These are phyloP conservation scores for Citrullus colocynthis DNA, from an alignment of 306 rosid species.

Conservation along the genomic window DNA sequence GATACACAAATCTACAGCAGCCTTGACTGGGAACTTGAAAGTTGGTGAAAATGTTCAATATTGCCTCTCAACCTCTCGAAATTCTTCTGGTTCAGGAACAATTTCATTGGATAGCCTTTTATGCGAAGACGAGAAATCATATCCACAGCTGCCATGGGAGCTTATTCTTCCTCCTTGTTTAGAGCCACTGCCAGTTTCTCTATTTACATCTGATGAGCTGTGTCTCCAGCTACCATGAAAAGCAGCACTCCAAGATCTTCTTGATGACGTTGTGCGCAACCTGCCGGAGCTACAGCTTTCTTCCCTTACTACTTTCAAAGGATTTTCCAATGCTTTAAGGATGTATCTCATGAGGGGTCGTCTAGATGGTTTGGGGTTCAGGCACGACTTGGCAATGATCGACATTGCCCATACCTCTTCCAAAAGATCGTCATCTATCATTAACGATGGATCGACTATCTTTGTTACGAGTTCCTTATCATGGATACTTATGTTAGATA, in stretches of 20 bases:
- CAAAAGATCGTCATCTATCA: conserved; percentile 74
- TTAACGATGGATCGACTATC: conserved; percentile 70
- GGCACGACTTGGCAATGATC: conserved; percentile 84
- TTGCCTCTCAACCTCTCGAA: conserved; percentile 40
- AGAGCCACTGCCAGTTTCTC: conserved; percentile 25
- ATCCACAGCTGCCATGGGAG: conserved; percentile 66
- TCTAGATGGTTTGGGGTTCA: conserved; percentile 61
- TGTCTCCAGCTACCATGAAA: conserved; percentile 88
- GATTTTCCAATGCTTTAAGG: conserved; percentile 91
- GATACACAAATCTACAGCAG: background rate
- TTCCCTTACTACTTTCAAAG: conserved; percentile 76
- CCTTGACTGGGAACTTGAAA: background rate
- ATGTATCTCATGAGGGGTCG: conserved; percentile 87
- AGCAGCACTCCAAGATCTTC: conserved; percentile 71
- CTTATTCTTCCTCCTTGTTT: conserved; percentile 55
- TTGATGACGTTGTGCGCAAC: conserved; percentile 72
- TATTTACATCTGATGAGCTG: conserved; percentile 63
- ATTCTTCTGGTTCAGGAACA: conserved; percentile 79
- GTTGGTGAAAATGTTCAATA: background rate
- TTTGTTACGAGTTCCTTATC: conserved; percentile 57
- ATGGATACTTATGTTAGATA: conserved; percentile 42
- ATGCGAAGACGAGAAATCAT: conserved; percentile 59
- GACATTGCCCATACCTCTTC: conserved; percentile 98
- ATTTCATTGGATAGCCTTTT: conserved; percentile 76
- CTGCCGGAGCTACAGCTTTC: conserved; percentile 61